Evolutionary conservation across 306 rosid species (phyloP).

Genomic region (Trifolium pratense): DNA sequence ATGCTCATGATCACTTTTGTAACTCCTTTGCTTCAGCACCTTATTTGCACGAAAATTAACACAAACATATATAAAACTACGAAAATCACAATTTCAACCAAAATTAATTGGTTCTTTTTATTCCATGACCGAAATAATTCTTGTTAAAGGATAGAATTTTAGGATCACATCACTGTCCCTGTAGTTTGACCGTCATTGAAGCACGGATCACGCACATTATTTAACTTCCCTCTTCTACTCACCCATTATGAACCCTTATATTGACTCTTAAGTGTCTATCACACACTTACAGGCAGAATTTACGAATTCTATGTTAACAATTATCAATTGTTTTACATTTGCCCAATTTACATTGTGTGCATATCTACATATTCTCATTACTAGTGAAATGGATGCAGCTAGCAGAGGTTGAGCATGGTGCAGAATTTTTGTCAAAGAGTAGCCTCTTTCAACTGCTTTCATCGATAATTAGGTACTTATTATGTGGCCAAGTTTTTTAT

Average conservation of each 20-base stretch:
- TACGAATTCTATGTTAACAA: constrained; percentile 24
- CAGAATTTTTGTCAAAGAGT: constrained; percentile 71
- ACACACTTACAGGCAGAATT: neutral
- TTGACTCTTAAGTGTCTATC: neutral
- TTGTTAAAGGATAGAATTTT: too few relatives aligned
- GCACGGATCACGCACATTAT: neutral
- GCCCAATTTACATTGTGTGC: constrained; percentile 4
- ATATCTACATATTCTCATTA: constrained; percentile 3
- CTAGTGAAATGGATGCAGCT: constrained; percentile 60
- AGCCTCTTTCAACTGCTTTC: constrained; percentile 72
- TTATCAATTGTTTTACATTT: neutral
- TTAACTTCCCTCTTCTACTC: neutral
- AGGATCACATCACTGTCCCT: too few relatives aligned
- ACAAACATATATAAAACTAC: too few relatives aligned
- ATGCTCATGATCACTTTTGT: too few relatives aligned
- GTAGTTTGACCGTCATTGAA: neutral
- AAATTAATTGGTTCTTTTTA: too few relatives aligned
- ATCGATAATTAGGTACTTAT: constrained; percentile 73
- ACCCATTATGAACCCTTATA: neutral
- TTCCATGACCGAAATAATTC: too few relatives aligned
- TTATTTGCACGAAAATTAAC: too few relatives aligned
- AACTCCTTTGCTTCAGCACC: too few relatives aligned
- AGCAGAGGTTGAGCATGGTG: constrained; percentile 77
- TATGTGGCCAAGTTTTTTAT: constrained; percentile 8
- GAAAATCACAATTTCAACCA: too few relatives aligned